Evolutionary conservation across 73 alveolate species (phyloP).

Genomic region (Vitrella brassicaformis): DNA sequence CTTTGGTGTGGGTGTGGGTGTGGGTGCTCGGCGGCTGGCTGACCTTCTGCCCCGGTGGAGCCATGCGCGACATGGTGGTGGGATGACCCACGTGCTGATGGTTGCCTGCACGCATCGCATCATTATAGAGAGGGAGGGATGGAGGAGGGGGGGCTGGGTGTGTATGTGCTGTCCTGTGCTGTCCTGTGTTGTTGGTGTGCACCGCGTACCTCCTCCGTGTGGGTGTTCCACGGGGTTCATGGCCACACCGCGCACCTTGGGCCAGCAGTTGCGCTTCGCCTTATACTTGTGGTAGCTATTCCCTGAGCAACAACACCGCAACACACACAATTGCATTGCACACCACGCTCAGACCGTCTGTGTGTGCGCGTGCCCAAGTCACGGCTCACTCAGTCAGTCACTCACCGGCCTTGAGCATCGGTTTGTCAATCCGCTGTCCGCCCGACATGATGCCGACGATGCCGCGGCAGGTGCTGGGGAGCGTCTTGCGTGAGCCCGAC

Average conservation of each 20-base stretch:
- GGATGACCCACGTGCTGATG: slow-evolving; percentile 93
- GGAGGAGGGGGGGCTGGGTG: too few relatives aligned
- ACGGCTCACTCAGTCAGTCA: too few relatives aligned
- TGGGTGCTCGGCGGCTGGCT: too few relatives aligned
- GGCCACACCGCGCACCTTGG: slow-evolving; percentile 85
- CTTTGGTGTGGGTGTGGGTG: too few relatives aligned
- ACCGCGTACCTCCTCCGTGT: slow-evolving; percentile 96
- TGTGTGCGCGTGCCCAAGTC: too few relatives aligned
- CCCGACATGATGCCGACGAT: slow-evolving; percentile 91
- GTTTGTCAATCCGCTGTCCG: slow-evolving; percentile 93
- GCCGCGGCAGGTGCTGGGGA: slow-evolving; percentile 70
- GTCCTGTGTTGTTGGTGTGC: too few relatives aligned
- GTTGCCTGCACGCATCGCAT: too few relatives aligned
- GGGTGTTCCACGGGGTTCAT: slow-evolving; percentile 98
- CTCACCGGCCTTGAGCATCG: slow-evolving; percentile 88
- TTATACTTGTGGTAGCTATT: slow-evolving; percentile 73
- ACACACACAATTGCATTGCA: too few relatives aligned
- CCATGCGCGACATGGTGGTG: slow-evolving; percentile 75
- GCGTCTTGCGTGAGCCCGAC: slow-evolving; percentile 74
- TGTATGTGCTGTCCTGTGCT: too few relatives aligned
- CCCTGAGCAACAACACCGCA: too few relatives aligned
- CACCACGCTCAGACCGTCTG: too few relatives aligned
- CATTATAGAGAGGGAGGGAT: too few relatives aligned
- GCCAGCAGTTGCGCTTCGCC: slow-evolving; percentile 84
- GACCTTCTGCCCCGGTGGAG: slow-evolving; percentile 85